Conservation (phyloP, 352 stramenopile genomes). For the Phytopythium montanum region DNA sequence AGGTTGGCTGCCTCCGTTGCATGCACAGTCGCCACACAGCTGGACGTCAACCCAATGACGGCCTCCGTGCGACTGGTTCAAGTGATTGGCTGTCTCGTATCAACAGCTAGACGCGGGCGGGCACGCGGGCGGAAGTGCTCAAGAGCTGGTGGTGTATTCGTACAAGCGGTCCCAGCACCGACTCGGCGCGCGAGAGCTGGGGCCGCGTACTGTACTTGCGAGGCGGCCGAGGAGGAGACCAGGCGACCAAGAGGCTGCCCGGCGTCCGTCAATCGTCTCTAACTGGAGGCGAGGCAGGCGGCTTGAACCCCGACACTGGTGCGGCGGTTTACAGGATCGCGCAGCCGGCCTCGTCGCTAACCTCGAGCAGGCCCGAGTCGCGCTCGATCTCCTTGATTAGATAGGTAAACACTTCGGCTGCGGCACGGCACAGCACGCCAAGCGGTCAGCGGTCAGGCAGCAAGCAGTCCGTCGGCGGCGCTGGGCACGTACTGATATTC, state of each 20-base stretch:
- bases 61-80: too few species aligned
- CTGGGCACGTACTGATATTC: slow-evolving; percentile 78
- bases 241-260: too few species aligned
- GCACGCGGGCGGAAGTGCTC: not conserved
- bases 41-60: too few species aligned
- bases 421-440: not conserved
- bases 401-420: slow-evolving; percentile 89
- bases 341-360: slow-evolving; percentile 69
- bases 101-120: too few species aligned
- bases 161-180: not conserved
- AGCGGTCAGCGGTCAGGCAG: too few species aligned
- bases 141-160: slow-evolving; percentile 1
- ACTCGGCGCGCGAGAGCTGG: not conserved
- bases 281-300: not conserved
- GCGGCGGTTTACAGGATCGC: slow-evolving; percentile 53
- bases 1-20: too few species aligned
- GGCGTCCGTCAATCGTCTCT: not conserved
- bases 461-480: too few species aligned
- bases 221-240: not conserved
- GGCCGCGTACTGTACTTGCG: not conserved
- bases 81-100: too few species aligned
- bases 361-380: slow-evolving; percentile 83
- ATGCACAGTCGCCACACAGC: too few species aligned
- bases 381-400: slow-evolving; percentile 90
- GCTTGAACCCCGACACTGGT: not conserved